phyloP scores from a whole-genome alignment of 1,284 basidiomycete genomes.

The Tylopilus orsonianus region DNA sequence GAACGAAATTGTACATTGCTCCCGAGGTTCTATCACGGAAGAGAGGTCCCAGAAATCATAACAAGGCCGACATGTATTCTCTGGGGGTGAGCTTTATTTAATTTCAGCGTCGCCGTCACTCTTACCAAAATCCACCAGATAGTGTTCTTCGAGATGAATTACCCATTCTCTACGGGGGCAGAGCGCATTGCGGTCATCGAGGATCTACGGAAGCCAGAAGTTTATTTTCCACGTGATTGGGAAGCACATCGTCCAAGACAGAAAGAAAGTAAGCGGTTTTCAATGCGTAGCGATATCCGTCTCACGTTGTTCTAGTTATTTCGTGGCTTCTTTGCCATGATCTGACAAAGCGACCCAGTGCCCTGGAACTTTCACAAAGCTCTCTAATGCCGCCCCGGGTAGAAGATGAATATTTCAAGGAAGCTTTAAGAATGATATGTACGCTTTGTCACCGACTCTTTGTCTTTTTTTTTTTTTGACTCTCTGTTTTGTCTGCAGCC shows the following conservation, averaged over 20 bases:
- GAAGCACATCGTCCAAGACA: conserved; percentile 60
- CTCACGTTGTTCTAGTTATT: conserved; percentile 56
- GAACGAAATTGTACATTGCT: conserved; percentile 91
- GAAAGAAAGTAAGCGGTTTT: conserved; percentile 55
- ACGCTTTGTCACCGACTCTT: conserved; percentile 25
- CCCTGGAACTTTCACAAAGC: conserved; percentile 83
- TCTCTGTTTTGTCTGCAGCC: conserved; percentile 39
- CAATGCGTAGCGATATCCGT: neutral
- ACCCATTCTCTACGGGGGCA: conserved; percentile 80
- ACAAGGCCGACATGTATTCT: conserved; percentile 94
- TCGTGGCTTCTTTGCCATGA: conserved; percentile 83
- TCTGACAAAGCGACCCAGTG: conserved; percentile 78
- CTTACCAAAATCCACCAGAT: conserved; percentile 48
- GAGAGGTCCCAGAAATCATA: conserved; percentile 66
- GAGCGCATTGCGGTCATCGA: conserved; percentile 86
- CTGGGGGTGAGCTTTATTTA: conserved; percentile 61
- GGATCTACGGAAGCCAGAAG: conserved; percentile 68
- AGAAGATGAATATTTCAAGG: conserved; percentile 85
- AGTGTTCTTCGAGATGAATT: conserved; percentile 98
- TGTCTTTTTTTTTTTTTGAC: neutral
- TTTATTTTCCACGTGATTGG: conserved; percentile 81
- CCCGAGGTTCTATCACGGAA: conserved; percentile 77
- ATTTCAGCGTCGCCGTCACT: neutral
- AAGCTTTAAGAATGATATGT: conserved; percentile 79
- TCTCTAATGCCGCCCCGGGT: conserved; percentile 71